Evolutionary conservation across 768 basidiomycete species (phyloP).

Genomic region (Mycena filopes): DNA sequence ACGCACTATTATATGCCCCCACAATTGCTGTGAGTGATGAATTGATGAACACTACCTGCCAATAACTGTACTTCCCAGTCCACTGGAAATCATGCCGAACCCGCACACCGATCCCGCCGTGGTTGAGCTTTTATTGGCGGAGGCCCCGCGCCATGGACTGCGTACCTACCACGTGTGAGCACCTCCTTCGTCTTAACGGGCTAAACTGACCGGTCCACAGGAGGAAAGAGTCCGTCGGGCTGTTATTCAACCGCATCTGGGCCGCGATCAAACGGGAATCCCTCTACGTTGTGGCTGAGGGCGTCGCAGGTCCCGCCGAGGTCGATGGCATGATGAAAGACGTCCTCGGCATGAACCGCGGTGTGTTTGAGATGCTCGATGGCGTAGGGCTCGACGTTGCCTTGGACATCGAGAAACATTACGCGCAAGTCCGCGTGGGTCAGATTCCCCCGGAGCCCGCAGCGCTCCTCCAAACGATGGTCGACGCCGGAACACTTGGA

Average conservation of each 20-base stretch:
- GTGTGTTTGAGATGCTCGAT: slow-evolving; percentile 31
- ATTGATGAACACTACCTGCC: too few relatives aligned
- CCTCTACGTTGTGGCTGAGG: slow-evolving; percentile 21
- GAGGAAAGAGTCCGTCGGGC: slow-evolving; percentile 29
- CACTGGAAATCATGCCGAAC: slow-evolving; percentile 29
- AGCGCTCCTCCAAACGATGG: slow-evolving; percentile 23
- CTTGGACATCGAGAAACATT: slow-evolving; percentile 29
- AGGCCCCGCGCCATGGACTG: slow-evolving; percentile 25
- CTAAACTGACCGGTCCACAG: not conserved
- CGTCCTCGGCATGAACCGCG: slow-evolving; percentile 25
- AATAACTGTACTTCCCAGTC: slow-evolving; percentile 1
- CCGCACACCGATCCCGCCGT: slow-evolving; percentile 26
- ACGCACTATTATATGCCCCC: slow-evolving; percentile 32
- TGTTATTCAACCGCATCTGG: slow-evolving; percentile 31
- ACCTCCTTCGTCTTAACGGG: not conserved
- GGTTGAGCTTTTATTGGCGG: slow-evolving; percentile 15
- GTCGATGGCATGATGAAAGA: slow-evolving; percentile 32
- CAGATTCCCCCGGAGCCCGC: slow-evolving; percentile 26
- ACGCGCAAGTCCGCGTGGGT: slow-evolving; percentile 9
- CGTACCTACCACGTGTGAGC: slow-evolving; percentile 27
- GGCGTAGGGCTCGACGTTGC: slow-evolving; percentile 30
- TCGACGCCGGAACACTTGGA: slow-evolving; percentile 21
- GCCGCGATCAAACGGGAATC: slow-evolving; percentile 32
- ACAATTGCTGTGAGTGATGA: slow-evolving; percentile 11
- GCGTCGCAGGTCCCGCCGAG: slow-evolving; percentile 10